Evolutionary conservation across 768 basidiomycete species (phyloP).

Genomic region (Glaciozyma antarctica): DNA sequence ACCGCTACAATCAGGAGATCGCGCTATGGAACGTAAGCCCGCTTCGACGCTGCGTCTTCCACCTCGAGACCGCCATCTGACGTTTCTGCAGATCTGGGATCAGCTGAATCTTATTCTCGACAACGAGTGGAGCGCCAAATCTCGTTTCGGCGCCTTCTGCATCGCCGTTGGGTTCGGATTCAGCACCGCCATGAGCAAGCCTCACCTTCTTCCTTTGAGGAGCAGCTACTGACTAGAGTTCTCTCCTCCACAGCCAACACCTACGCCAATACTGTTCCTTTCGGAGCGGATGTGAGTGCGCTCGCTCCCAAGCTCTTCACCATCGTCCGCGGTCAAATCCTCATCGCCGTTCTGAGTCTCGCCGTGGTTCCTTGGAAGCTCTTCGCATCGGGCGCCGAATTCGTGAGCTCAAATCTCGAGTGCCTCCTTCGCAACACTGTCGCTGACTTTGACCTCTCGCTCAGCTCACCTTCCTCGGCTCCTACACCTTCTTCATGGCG

Average conservation of each 20-base stretch:
- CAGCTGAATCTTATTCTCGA: background rate
- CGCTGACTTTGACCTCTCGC: background rate
- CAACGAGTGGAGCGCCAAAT: background rate
- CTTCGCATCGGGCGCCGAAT: background rate
- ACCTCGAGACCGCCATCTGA: background rate
- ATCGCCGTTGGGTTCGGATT: background rate
- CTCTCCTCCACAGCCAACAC: background rate
- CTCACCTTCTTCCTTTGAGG: no score
- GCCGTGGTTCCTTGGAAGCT: background rate
- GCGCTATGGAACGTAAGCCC: background rate
- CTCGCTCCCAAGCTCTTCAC: background rate
- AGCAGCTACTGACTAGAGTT: no score
- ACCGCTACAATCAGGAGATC: background rate
- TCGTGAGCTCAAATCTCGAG: background rate
- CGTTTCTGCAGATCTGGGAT: background rate
- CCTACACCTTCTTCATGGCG: background rate
- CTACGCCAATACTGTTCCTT: background rate
- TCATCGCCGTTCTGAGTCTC: background rate
- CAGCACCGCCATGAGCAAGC: background rate
- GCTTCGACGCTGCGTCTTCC: no score
- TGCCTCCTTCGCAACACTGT: background rate
- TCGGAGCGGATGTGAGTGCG: background rate
- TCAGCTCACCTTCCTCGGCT: background rate
- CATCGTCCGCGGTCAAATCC: background rate
- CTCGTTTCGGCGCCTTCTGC: background rate